Evolutionary conservation across 306 rosid species (phyloP), one percentile per base, ranked within the genome.

Genomic region (Leucaena leucocephala): DNA sequence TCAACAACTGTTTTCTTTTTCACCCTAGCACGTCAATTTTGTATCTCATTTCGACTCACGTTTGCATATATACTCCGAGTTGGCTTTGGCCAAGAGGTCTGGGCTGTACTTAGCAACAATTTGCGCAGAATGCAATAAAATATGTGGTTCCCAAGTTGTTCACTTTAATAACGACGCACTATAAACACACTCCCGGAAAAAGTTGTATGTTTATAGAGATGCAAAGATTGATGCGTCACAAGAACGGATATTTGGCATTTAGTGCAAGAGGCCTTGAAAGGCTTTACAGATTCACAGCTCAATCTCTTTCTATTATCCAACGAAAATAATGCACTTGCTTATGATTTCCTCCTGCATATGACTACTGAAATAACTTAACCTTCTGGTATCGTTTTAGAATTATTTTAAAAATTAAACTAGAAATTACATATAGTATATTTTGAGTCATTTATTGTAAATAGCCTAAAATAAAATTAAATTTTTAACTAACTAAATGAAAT

Each of bases 211-310:
- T 3, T 16, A 8, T 2, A 8, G 13, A 0, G 38, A 27, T 33
- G 45, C 22, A 46, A 76, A 61, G 61, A 40, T 63, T 82, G 84
- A 78, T 74, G 78, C 55, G 78, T 78, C 52, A 35, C 55, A 65
- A 43, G 85, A 85, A 76, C 91, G 82, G 82, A 72, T 81, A 82
- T 81, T 68, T 83, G 91, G 78, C 85, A 84, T 88, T 85, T 71
- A 91, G 86, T 82, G 84, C 85, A 87, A 82, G 91, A 36, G 4
- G 39, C 3, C 3, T 81, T 62, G 76, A 76, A 63, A 86, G 84
- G 91, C 86, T 78, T 80, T 4, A 40, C 77, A 82, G 91, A 88
- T 88, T 86, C 77, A 65, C 84, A 82, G 54, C 83, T 81, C 71
- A 83, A 90, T 80, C 77, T 75, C 45, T 5, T 6, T 36, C 39